Percentiles rank a stretch among this genome's conserved stretches.
Conservation (phyloP, 495 filamentous ascomycete genomes). For the Hyaloscypha hepaticicola region DNA sequence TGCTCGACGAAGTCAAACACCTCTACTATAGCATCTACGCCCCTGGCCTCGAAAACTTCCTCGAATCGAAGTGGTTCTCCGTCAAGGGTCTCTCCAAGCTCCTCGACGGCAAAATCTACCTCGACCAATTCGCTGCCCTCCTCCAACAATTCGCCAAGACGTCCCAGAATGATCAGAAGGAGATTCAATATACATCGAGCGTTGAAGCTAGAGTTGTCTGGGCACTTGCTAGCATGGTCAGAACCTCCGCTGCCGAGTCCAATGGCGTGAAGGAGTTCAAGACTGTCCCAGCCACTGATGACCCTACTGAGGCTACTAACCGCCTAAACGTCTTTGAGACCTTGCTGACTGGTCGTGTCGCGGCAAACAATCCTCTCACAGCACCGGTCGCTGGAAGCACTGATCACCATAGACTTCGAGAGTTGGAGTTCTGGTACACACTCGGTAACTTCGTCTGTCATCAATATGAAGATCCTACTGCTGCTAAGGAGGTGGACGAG, state of each 20-base stretch:
- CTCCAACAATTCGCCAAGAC: slow-evolving; percentile 31
- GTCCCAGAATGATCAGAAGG: slow-evolving; percentile 53
- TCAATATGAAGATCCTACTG: slow-evolving; percentile 57
- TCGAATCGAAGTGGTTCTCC: slow-evolving; percentile 84
- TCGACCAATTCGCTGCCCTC: slow-evolving; percentile 30
- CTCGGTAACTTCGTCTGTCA: slow-evolving; percentile 71
- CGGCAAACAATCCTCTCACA: slow-evolving; percentile 57
- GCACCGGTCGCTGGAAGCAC: slow-evolving; percentile 43
- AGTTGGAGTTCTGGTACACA: slow-evolving; percentile 78
- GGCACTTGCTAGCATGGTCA: slow-evolving; percentile 52
- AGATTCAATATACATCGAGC: slow-evolving; percentile 59
- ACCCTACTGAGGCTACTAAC: slow-evolving; percentile 58
- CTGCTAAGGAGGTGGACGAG: slow-evolving; percentile 60
- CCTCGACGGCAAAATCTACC: slow-evolving; percentile 15
- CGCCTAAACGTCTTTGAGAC: slow-evolving; percentile 74
- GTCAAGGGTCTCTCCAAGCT: slow-evolving; percentile 36
- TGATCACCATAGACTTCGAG: slow-evolving; percentile 55
- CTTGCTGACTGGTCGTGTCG: slow-evolving; percentile 66
- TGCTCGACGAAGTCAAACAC: slow-evolving; percentile 67
- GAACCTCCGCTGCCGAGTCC: slow-evolving; percentile 33
- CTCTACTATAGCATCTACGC: slow-evolving; percentile 77
- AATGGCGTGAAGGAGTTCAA: slow-evolving; percentile 32
- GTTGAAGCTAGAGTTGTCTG: slow-evolving; percentile 74
- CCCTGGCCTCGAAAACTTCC: slow-evolving; percentile 71
- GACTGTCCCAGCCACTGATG: slow-evolving; percentile 45